Conservation (phyloP, 1,139 yeast species). For the Candida smagusa region DNA sequence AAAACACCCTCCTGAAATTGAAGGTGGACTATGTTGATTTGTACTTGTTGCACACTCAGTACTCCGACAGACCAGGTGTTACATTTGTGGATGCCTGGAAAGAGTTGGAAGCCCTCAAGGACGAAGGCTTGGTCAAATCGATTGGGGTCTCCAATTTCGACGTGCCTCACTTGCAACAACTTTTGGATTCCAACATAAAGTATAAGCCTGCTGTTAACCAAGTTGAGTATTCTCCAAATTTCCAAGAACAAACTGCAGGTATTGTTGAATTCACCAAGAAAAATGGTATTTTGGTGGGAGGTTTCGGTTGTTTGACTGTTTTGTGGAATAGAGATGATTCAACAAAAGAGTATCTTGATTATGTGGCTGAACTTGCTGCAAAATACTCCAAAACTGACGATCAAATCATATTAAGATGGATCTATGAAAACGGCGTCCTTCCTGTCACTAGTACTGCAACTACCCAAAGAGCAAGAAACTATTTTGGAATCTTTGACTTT, state of each 20-base stretch:
- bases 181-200: constrained; percentile 36
- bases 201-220: constrained; percentile 64
- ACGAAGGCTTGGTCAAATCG: constrained; percentile 33
- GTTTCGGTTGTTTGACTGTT: constrained; percentile 66
- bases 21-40: constrained; percentile 46
- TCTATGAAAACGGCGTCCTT: constrained; percentile 33
- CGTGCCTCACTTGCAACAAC: constrained; percentile 45
- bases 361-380: constrained; percentile 20
- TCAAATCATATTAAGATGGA: constrained; percentile 38
- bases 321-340: constrained; percentile 14
- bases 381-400: constrained; percentile 30
- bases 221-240: constrained; percentile 64
- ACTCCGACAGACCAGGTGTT: constrained; percentile 38
- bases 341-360: constrained; percentile 11
- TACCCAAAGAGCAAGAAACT: constrained; percentile 17
- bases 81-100: constrained; percentile 56
- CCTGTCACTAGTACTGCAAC: constrained; percentile 27
- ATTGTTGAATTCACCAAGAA: constrained; percentile 52
- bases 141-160: constrained; percentile 66
- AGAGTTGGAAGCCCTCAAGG: constrained; percentile 37
- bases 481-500: constrained; percentile 21
- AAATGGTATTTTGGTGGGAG: constrained; percentile 55
- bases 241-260: constrained; percentile 69
- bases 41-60: constrained; percentile 48
- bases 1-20: constrained; percentile 29